Conservation (phyloP, 208 protist species). For the Leishmania turanica region DNA sequence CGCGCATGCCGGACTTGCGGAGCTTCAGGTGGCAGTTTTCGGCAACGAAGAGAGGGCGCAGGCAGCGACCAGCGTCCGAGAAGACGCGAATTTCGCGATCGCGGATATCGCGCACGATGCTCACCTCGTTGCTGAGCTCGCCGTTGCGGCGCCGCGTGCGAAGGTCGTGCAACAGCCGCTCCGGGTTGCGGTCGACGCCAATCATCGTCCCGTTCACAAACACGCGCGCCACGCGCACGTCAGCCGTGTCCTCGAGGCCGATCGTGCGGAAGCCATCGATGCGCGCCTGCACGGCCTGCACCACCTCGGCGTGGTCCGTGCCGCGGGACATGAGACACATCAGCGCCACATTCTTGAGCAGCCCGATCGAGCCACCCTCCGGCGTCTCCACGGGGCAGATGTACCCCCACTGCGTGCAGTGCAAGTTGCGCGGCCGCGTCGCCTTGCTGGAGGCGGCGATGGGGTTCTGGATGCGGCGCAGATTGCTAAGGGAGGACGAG, state of each 20-base stretch:
- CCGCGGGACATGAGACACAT: constrained; percentile 98
- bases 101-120: constrained; percentile 69
- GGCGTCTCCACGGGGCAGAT: constrained; percentile 99
- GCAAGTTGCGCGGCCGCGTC: constrained; percentile 95
- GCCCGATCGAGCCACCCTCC: constrained; percentile 98
- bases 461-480: constrained; percentile 98
- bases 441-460: constrained; percentile 99
- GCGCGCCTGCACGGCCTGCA: constrained; percentile 69
- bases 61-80: constrained; percentile 73
- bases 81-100: constrained; percentile 78
- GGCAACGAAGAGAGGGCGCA: constrained; percentile 79
- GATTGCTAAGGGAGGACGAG: constrained; percentile 97
- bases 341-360: constrained; percentile 99
- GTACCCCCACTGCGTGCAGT: constrained; percentile 99
- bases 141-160: constrained; percentile 74
- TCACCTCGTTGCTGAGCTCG: constrained; percentile 81
- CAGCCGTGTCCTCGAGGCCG: constrained; percentile 77
- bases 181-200: constrained; percentile 81
- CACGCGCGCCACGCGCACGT: constrained; percentile 62
- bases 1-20: constrained; percentile 59
- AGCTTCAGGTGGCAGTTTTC: constrained; percentile 62
- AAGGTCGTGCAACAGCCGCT: constrained; percentile 73
- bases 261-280: constrained; percentile 78
- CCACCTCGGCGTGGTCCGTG: constrained; percentile 89
- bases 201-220: constrained; percentile 86